Evolutionary conservation across 805 yeast genomes (phyloP), one percentile per base, ranked within the genome.

Genomic region (Sugiyamaella smithiae): DNA sequence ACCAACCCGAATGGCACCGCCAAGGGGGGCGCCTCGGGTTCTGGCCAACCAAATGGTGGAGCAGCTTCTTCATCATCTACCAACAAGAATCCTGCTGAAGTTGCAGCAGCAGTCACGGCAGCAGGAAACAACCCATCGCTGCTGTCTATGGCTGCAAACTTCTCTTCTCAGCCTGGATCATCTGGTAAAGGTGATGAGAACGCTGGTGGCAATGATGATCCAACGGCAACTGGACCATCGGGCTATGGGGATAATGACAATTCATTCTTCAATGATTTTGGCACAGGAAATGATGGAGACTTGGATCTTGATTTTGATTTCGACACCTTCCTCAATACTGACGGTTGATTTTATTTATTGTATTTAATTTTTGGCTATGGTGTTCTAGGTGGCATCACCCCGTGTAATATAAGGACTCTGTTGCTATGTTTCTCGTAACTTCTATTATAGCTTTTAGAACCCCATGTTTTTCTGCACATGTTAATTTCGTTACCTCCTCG

Each of bases 241-340:
- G 51, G 48, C 6, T 32, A 48, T 20, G 43, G 43, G 6, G 63
- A 64, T 29, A 72, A 69, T 32, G 67, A 70, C 31, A 62, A 63
- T 8, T 45, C 66, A 61, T 67, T 57, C 60, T 67, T 57, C 50
- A 63, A 28, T 16, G 63, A 59, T 24, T 59, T 59, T 48, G 37
- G 53, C 22, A 52, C 59, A 6, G 46, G 62, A 23, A 66, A 63
- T 32, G 70, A 66, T 43, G 68, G 58, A 19, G 60, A 55, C 17
- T 44, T 53, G 52, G 64, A 60, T 25, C 53, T 59, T 40, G 69
- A 68, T 45, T 73, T 74, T 61, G 77, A 72, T 54, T 67, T 73
- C 54, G 74, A 74, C 52, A 66, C 72, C 3, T 68, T 75, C 46
- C 57, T 75, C 47, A 72, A 68, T 42, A 71, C 74, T 7, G 74